Percentiles rank a stretch among this genome's conserved stretches.
Conservation (phyloP, 2,329 filamentous ascomycete genomes). For the Sphaerostilbella broomeana region DNA sequence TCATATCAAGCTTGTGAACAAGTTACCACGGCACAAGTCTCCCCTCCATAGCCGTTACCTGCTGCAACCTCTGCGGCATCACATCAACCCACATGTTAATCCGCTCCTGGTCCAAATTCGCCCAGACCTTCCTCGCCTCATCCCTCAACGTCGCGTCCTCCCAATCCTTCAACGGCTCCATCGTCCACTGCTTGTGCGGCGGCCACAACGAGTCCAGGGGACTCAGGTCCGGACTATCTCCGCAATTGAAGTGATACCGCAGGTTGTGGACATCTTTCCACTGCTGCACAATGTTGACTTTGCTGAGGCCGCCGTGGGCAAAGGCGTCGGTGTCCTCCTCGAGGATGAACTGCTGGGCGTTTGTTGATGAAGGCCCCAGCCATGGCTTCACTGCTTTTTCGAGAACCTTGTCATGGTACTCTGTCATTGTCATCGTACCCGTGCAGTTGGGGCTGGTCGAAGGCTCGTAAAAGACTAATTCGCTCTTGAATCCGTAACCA, state of each 20-base stretch:
- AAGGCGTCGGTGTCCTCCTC: slow-evolving; percentile 31
- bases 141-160: slow-evolving; percentile 27
- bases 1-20: too few relatives aligned
- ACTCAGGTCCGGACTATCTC: slow-evolving; percentile 32
- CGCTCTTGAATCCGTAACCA: slow-evolving; percentile 32
- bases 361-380: slow-evolving; percentile 17
- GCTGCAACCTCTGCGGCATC: slow-evolving; percentile 29
- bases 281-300: slow-evolving; percentile 29
- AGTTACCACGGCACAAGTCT: slow-evolving; percentile 29
- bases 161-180: slow-evolving; percentile 24
- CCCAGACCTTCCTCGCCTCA: slow-evolving; percentile 27
- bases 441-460: slow-evolving; percentile 27
- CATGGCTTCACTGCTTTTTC: slow-evolving; percentile 29
- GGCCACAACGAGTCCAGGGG: slow-evolving; percentile 32
- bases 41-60: slow-evolving; percentile 27
- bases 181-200: slow-evolving; percentile 28
- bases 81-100: slow-evolving; percentile 32
- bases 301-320: slow-evolving; percentile 30
- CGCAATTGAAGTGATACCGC: slow-evolving; percentile 29
- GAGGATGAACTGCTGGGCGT: slow-evolving; percentile 23
- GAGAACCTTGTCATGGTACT: slow-evolving; percentile 30
- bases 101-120: slow-evolving; percentile 23
- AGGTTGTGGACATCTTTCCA: slow-evolving; percentile 31
- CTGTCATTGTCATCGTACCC: slow-evolving; percentile 28
- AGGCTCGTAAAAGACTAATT: slow-evolving; percentile 32